These are phyloP conservation scores for Parasarocladium wereldwijsianum DNA, from an alignment of 2,329 filamentous ascomycete genomes.

Conservation along the genomic window DNA sequence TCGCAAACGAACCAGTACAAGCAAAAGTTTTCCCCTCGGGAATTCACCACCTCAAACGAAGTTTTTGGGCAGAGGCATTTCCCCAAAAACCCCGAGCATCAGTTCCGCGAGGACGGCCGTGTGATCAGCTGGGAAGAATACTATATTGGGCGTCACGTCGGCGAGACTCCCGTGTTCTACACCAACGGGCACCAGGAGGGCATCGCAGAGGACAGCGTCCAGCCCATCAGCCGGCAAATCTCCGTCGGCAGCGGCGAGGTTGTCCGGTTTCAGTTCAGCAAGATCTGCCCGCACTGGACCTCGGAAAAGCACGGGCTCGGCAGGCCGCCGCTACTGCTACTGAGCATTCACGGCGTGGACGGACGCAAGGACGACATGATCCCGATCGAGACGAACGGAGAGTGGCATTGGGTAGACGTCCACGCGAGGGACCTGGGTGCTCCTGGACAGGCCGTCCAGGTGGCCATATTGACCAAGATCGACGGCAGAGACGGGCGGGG, in stretches of 20 bases:
- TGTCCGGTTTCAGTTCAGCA: slow-evolving; percentile 68
- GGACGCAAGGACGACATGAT: slow-evolving; percentile 54
- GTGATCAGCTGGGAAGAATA: slow-evolving; percentile 70
- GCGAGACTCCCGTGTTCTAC: slow-evolving; percentile 32
- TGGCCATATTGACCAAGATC: slow-evolving; percentile 44
- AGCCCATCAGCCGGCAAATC: slow-evolving; percentile 38
- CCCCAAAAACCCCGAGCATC: slow-evolving; percentile 50
- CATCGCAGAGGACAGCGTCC: slow-evolving; percentile 41
- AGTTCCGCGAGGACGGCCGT: slow-evolving; percentile 62
- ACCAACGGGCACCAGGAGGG: slow-evolving; percentile 32
- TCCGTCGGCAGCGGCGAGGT: slow-evolving; percentile 38
- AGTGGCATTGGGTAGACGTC: slow-evolving; percentile 72
- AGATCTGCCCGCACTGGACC: slow-evolving; percentile 72
- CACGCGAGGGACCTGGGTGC: slow-evolving; percentile 47
- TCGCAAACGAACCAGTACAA: slow-evolving; percentile 41
- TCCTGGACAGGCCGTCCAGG: slow-evolving; percentile 51
- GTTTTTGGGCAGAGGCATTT: slow-evolving; percentile 73
- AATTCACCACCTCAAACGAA: slow-evolving; percentile 53
- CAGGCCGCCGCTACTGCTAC: slow-evolving; percentile 52
- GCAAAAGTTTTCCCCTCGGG: slow-evolving; percentile 48
- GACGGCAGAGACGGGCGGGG: slow-evolving; percentile 32
- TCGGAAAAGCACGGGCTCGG: slow-evolving; percentile 52
- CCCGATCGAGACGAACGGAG: slow-evolving; percentile 54
- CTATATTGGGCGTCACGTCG: slow-evolving; percentile 42
- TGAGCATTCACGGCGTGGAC: slow-evolving; percentile 51